Evolutionary conservation across 1,139 yeast species (phyloP), one percentile per base, ranked within the genome.

Genomic region (Yarrowia galli): DNA sequence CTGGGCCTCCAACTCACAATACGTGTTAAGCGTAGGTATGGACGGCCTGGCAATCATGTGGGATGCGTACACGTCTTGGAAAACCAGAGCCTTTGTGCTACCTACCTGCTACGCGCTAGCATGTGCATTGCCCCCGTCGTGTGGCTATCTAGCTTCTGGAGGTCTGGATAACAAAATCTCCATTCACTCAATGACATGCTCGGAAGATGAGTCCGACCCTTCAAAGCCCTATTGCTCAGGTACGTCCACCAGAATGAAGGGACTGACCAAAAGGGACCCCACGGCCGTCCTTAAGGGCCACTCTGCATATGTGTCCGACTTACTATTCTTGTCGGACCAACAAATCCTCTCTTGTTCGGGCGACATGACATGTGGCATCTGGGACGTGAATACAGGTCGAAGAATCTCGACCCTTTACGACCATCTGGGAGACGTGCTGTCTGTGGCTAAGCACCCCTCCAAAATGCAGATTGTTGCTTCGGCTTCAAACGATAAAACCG

Each of bases 401-500:
- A 82, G 84, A 71, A 78, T 84, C 0, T 79, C 85, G 43, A 88
- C 86, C 63, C 91, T 84, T 75, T 79, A 85, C 13, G 97, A 89
- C 69, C 97, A 92, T 78, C 77, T 89, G 35, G 96, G 97, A 8
- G 97, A 91, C 76, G 91, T 93, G 22, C 80, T 91, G 68, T 81
- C 88, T 45, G 73, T 92, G 69, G 80, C 81, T 35, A 76, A 79
- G 18, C 82, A 84, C 35, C 76, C 76, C 8, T 56, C 61, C 13
- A 74, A 74, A 67, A 73, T 73, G 65, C 88, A 91, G 78, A 86
- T 92, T 88, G 85, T 95, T 75, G 87, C 92, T 23, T 90, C 97
- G 9, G 97, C 90, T 20, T 92, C 98, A 16, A 97, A 92, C 76
- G 99, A 95, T 78, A 98, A 98, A 32, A 90, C 97, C 1, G 96